Evolutionary conservation across 306 rosid genomes (phyloP), one percentile per base, ranked within the genome.

Genomic region (Sindora glabra): DNA sequence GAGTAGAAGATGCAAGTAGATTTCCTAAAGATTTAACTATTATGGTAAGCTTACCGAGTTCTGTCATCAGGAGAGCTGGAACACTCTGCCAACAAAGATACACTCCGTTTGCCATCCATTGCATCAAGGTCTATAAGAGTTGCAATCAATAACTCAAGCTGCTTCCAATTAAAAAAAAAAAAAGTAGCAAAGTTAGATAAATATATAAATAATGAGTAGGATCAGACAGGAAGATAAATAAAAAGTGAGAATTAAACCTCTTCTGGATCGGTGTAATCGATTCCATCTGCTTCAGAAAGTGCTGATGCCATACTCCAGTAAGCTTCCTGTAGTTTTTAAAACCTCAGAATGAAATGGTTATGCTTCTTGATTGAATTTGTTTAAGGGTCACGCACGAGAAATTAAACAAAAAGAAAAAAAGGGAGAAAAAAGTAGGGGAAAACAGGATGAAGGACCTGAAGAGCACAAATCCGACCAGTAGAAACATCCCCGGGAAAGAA

Each of bases 71-170:
- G 95, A 67, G 98, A 92, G 55, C 88, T 83, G 14, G 98, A 83
- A 70, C 98, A 88, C 67, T 92, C 95, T 25, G 80, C 96, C 75
- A 88, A 73, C 56, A 92, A 54, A 2, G 86, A 87, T 46, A 78
- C 95, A 57, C 98, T 88, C 32, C 76, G 85, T 78, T 92, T 92
- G 21, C 98, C 88, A 65, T 88, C 96, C 98, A 92, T 88, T 44
- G 96, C 96, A 69, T 92, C 98, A 11, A 92, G 90, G 81, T 88
- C 96, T 36, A 88, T 88, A 49, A 92, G 98, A 68, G 96, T 77
- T 56, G 85, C 75, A 49, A 92, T 68, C 77, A 92, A 76, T 77
- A 88, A 64, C 85, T 92, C 98, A 21, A 92, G 98, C 98, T 91
- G 86, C 45, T 37, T 67, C 16, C n/a, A n/a, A n/a, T n/a, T n/a